Conservation (phyloP, 2,329 filamentous ascomycete genomes). For the Exophiala xenobiotica region DNA sequence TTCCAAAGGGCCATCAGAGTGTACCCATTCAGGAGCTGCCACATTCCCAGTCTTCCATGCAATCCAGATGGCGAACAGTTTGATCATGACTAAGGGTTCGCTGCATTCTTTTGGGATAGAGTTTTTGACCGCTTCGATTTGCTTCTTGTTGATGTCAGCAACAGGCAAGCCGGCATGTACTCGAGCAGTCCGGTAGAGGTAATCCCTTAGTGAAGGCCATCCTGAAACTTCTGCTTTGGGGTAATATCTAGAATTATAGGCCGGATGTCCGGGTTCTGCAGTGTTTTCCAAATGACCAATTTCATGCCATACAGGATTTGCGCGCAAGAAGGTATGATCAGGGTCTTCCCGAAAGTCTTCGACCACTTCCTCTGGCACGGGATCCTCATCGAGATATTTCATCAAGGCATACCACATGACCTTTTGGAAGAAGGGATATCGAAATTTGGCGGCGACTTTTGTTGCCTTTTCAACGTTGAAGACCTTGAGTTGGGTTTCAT, state of each 20-base stretch:
- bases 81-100: slow-evolving; percentile 60
- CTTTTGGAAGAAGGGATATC: slow-evolving; percentile 68
- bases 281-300: slow-evolving; percentile 55
- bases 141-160: slow-evolving; percentile 59
- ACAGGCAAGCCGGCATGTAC: slow-evolving; percentile 59
- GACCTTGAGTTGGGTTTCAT: slow-evolving; percentile 65
- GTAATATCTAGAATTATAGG: slow-evolving; percentile 62
- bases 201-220: slow-evolving; percentile 58
- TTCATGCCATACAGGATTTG: slow-evolving; percentile 59
- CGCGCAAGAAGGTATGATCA: slow-evolving; percentile 53
- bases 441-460: slow-evolving; percentile 64
- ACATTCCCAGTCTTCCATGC: slow-evolving; percentile 68
- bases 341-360: slow-evolving; percentile 57
- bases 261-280: slow-evolving; percentile 52
- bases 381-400: slow-evolving; percentile 63
- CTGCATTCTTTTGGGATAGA: slow-evolving; percentile 64
- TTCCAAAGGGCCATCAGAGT: slow-evolving; percentile 53
- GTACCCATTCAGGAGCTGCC: slow-evolving; percentile 60
- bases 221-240: slow-evolving; percentile 63
- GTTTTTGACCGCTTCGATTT: slow-evolving; percentile 58
- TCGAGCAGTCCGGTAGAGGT: slow-evolving; percentile 62
- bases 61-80: slow-evolving; percentile 63
- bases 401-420: slow-evolving; percentile 66
- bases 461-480: slow-evolving; percentile 67
- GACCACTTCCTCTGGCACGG: slow-evolving; percentile 57